A percentile compares a stretch with the other conserved stretches of the same genome.
phyloP scores from a whole-genome alignment of 225 moss, liverwort and hornwort species.

The Climacium dendroides region DNA sequence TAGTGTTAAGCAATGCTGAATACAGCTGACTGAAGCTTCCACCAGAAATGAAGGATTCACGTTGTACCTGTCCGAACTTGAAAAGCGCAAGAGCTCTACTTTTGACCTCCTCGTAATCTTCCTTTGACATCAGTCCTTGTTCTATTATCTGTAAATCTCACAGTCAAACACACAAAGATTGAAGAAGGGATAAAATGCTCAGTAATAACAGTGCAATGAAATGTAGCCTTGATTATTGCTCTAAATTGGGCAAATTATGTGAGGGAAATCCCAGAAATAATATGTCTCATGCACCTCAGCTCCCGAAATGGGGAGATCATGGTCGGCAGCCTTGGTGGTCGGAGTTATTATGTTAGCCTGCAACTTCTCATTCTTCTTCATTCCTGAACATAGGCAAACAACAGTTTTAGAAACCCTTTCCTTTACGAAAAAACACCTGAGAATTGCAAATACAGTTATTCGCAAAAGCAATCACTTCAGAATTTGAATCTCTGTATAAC shows the following conservation, averaged over 20 bases:
- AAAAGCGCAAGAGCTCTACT: conserved; percentile 73
- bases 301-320: conserved; percentile 77
- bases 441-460: neutral
- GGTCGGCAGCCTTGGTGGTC: conserved; percentile 80
- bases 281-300: conserved; percentile 34
- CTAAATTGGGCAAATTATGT: neutral
- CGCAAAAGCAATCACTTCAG: neutral
- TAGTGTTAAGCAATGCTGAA: neutral
- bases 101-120: conserved; percentile 84
- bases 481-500: neutral
- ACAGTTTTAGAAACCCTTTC: neutral
- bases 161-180: neutral
- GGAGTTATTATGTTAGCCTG: conserved; percentile 84
- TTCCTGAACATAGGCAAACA: conserved; percentile 32
- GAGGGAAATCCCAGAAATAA: neutral
- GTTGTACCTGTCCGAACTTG: conserved; percentile 74
- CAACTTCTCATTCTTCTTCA: conserved; percentile 80
- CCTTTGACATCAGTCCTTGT: conserved; percentile 81
- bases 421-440: neutral
- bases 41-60: neutral
- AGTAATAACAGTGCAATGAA: neutral
- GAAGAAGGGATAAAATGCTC: neutral
- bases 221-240: neutral
- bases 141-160: conserved; percentile 62
- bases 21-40: neutral